Base-by-base conservation (phyloP, 768 basidiomycete genomes). In the Floccularia luteovirens region DNA sequence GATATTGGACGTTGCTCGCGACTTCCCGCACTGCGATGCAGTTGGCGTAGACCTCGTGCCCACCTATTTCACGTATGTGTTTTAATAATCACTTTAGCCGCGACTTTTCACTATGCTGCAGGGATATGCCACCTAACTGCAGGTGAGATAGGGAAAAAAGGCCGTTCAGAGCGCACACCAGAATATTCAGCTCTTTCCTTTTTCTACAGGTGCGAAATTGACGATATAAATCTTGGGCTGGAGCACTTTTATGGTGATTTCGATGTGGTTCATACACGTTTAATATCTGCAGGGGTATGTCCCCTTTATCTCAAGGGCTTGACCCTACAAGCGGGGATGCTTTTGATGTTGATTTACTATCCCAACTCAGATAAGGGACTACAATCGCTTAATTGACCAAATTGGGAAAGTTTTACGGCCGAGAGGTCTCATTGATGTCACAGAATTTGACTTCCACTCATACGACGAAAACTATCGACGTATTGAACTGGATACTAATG, bases 1-100 rank as follows among this genome's bases (percentile, higher is more conserved):
- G 86, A 83, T 88, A 48, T 70, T 82, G 57, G 81, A 88, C 30
- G 65, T 79, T 24, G 84, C 83, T 24, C 67, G 68, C 36, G 81
- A 87, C 51, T 89, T 81, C 54, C 83, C 86, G 24, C 55, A 81
- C 47, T 76, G 74, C 56, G 69, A 62, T 46, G 71, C 74, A 17
- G 80, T 89, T 21, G 87, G 80, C 24, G 82, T 89, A 21, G 86
- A 90, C 59, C 66, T 89, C 20, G 77, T 86, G 45, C 86, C 86
- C n/a, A n/a, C n/a, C n/a, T n/a, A n/a, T n/a, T n/a, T n/a, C n/a
- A n/a, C n/a, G n/a, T n/a, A n/a, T n/a, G n/a, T n/a, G n/a, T n/a
- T n/a, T n/a, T n/a, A n/a, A n/a, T n/a, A n/a, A n/a, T n/a, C n/a
- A n/a, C n/a, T n/a, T n/a, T n/a, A n/a, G n/a, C n/a, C n/a, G n/a